A percentile compares a stretch with the other conserved stretches of the same genome.
These are phyloP conservation scores for Talaromyces sp. DNA, from an alignment of 2,329 filamentous ascomycete species.

Conservation along the genomic window DNA sequence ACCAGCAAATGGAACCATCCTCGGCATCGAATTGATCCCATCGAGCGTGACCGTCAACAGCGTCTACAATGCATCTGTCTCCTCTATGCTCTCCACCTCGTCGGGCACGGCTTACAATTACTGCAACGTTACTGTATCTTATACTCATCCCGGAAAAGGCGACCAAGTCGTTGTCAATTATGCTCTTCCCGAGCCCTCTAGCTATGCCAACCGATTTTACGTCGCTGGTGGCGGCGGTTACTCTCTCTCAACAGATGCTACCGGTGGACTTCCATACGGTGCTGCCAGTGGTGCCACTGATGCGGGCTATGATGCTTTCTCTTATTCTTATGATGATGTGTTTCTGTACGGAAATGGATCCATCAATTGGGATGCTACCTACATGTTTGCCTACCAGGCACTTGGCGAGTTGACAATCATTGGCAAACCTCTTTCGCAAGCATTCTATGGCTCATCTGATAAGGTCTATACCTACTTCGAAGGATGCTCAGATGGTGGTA, in stretches of 20 bases:
- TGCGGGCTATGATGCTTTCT: not conserved
- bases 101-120: not conserved
- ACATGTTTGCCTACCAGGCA: constrained; percentile 16
- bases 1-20: not conserved
- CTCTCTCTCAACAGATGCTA: not conserved
- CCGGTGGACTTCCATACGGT: not conserved
- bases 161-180: not conserved
- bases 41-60: not conserved
- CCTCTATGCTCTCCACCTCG: not conserved
- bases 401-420: constrained; percentile 11
- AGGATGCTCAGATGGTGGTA: constrained; percentile 51
- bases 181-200: not conserved
- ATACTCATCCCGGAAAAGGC: not conserved
- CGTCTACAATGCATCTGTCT: not conserved
- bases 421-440: not conserved
- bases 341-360: constrained; percentile 13
- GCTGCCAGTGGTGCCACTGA: not conserved
- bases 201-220: not conserved
- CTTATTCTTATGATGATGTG: not conserved
- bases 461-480: constrained; percentile 47
- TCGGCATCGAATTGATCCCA: not conserved
- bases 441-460: not conserved
- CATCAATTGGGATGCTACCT: constrained; percentile 13
- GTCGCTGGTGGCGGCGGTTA: not conserved
- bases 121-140: not conserved